These are phyloP conservation scores for Kwoniella dejecticola DNA, from an alignment of 768 basidiomycete genomes.

Conservation along the genomic window DNA sequence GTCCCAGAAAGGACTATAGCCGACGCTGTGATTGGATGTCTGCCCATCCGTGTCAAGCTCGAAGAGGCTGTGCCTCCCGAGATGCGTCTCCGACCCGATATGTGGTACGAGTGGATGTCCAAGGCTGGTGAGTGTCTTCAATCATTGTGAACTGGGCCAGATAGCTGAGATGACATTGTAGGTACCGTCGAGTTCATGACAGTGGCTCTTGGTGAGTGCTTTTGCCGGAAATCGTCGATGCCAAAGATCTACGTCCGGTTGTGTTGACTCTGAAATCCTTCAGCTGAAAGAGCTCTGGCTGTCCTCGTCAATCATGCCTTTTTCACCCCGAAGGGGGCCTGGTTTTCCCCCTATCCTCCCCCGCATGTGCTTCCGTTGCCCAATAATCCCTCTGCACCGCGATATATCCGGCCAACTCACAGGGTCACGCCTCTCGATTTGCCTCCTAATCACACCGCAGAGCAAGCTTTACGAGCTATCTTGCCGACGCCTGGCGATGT, in stretches of 20 bases:
- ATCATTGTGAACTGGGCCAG: no score
- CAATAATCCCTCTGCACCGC: conserved; percentile 13
- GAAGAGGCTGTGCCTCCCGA: conserved; percentile 15
- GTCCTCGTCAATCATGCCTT: conserved; percentile 31
- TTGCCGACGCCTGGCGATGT: conserved; percentile 35
- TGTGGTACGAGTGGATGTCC: conserved; percentile 45
- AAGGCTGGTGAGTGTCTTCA: conserved; percentile 27
- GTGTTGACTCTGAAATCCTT: no score
- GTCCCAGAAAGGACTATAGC: conserved; percentile 30
- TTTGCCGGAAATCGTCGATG: no score
- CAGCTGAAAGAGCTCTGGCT: conserved; percentile 42
- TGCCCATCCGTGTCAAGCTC: conserved; percentile 38
- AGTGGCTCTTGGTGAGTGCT: conserved; percentile 24
- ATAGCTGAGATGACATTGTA: conserved; percentile 6
- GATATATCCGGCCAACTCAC: conserved; percentile 36
- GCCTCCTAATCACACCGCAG: conserved; percentile 8
- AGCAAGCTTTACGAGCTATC: conserved; percentile 14
- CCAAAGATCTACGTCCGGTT: no score
- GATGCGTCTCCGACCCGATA: conserved; percentile 32
- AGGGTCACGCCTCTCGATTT: background rate
- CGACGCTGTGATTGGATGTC: conserved; percentile 32
- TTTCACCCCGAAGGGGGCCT: conserved; percentile 22
- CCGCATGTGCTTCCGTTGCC: conserved; percentile 30
- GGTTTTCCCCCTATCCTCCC: conserved; percentile 35
- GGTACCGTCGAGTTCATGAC: conserved; percentile 34